phyloP scores from a whole-genome alignment of 164 flowering plant genomes.

The Magnolia changhungtana region DNA sequence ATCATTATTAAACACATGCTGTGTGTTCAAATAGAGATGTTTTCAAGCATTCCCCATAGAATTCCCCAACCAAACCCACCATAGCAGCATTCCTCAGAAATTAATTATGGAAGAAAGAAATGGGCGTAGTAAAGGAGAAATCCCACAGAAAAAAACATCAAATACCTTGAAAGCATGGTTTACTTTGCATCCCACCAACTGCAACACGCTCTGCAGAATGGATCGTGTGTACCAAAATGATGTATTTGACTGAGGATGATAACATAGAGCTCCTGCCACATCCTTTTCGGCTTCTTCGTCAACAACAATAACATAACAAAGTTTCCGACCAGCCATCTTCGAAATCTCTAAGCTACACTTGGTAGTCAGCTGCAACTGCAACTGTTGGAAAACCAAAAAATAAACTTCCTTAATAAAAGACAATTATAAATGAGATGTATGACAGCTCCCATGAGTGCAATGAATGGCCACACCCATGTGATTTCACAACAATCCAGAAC shows the following conservation, averaged over 20 bases:
- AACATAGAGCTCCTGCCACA: conserved; percentile 4
- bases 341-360: background rate
- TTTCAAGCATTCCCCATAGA: no score
- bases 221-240: conserved; percentile 24
- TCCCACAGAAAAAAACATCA: background rate
- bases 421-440: background rate
- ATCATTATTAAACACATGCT: no score
- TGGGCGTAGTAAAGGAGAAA: background rate
- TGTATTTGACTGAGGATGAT: conserved; percentile 1
- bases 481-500: no score
- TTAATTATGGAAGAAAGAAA: background rate
- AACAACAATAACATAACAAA: conserved; percentile 19
- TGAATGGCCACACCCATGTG: no score
- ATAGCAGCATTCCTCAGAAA: no score
- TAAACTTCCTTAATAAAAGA: background rate
- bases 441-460: background rate
- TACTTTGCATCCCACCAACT: conserved; percentile 30
- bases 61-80: no score
- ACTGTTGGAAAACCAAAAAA: background rate
- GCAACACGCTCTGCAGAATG: conserved; percentile 26
- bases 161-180: conserved; percentile 31
- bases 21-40: no score
- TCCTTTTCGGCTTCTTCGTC: conserved; percentile 7
- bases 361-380: background rate
- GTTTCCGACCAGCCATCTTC: conserved; percentile 9